These are phyloP conservation scores for Mycosphaerella arachidis DNA, from an alignment of 2,329 filamentous ascomycete genomes.

Conservation along the genomic window DNA sequence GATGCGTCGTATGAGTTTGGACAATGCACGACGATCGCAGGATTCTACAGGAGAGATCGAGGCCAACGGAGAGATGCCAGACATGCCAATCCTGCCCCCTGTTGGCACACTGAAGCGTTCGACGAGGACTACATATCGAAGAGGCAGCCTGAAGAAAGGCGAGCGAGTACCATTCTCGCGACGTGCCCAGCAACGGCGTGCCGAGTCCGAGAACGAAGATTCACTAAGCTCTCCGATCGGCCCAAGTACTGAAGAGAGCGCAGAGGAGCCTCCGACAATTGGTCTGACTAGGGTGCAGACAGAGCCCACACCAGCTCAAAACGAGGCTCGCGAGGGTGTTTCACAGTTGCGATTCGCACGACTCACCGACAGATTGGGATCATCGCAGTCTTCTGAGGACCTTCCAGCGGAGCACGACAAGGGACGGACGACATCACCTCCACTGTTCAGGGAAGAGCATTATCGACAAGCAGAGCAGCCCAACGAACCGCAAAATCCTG, in stretches of 20 bases:
- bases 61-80: slow-evolving; percentile 68
- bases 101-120: slow-evolving; percentile 77
- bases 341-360: slow-evolving; percentile 55
- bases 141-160: slow-evolving; percentile 77
- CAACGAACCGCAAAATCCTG: slow-evolving; percentile 13
- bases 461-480: slow-evolving; percentile 13
- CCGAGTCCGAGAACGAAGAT: slow-evolving; percentile 58
- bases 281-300: slow-evolving; percentile 62
- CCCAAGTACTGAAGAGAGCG: slow-evolving; percentile 34
- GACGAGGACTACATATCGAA: slow-evolving; percentile 85
- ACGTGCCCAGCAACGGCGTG: slow-evolving; percentile 58
- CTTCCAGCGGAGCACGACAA: slow-evolving; percentile 9
- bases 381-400: slow-evolving; percentile 31
- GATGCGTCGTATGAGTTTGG: slow-evolving; percentile 64
- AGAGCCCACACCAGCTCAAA: slow-evolving; percentile 57
- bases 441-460: slow-evolving; percentile 11
- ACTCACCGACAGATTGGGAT: slow-evolving; percentile 38
- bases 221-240: slow-evolving; percentile 45
- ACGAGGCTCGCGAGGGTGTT: slow-evolving; percentile 47
- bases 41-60: slow-evolving; percentile 37
- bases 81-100: slow-evolving; percentile 80
- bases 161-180: slow-evolving; percentile 72
- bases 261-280: slow-evolving; percentile 45
- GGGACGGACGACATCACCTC: slow-evolving; percentile 5
- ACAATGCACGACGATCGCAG: slow-evolving; percentile 35